Evolutionary conservation across 331 rosid species (phyloP).

Genomic region (Arachis monticola): DNA sequence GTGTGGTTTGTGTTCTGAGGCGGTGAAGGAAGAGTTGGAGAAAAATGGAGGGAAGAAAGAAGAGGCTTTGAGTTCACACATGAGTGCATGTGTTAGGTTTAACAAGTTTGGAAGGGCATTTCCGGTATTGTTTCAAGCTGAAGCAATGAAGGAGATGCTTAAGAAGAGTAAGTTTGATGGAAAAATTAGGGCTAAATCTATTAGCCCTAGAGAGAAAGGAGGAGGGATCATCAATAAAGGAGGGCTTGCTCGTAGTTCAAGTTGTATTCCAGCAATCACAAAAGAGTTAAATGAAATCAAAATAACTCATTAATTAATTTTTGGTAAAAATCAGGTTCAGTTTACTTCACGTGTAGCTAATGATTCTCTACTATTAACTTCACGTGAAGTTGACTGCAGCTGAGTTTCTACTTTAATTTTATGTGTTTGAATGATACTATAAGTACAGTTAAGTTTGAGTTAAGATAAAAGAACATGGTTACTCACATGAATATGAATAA

Average conservation of each 20-base stretch:
- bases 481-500: too few species aligned
- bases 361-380: too few species aligned
- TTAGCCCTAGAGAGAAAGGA: conserved; percentile 75
- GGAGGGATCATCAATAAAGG: conserved; percentile 51
- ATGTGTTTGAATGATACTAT: too few species aligned
- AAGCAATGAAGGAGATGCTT: conserved; percentile 92
- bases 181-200: conserved; percentile 63
- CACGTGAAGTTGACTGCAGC: too few species aligned
- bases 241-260: conserved; percentile 79
- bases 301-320: conserved; percentile 41
- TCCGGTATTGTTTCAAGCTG: conserved; percentile 86
- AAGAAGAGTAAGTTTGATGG: conserved; percentile 76
- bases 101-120: conserved; percentile 85
- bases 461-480: too few species aligned
- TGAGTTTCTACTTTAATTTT: too few species aligned
- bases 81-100: conserved; percentile 83
- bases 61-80: conserved; percentile 70
- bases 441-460: too few species aligned
- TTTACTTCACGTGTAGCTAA: too few species aligned
- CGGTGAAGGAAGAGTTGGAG: conserved; percentile 86
- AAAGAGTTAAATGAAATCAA: conserved; percentile 67
- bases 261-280: conserved; percentile 88
- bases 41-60: conserved; percentile 78
- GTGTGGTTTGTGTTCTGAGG: conserved; percentile 89
- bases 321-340: too few species aligned